Evolutionary conservation across 768 basidiomycete genomes (phyloP), one percentile per base, ranked within the genome.

Genomic region (Trametes maxima): DNA sequence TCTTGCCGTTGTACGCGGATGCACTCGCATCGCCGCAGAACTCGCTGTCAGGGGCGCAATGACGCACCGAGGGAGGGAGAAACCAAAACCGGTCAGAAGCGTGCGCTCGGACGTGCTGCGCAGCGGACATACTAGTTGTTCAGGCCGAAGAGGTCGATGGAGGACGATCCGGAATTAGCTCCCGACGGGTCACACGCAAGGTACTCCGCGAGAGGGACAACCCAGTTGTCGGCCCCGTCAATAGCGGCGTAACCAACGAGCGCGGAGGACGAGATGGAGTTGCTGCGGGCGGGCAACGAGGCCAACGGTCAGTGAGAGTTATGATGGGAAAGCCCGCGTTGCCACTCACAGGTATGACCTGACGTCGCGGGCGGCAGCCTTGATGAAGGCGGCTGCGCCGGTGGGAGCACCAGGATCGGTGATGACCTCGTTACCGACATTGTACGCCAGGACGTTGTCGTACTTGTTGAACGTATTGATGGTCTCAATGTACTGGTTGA

Each of bases 171-270:
- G 10, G 84, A 82, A 65, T 86, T 83, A 39, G 60, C 57, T 45
- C 73, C 75, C 10, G 81, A 76, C 5, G 81, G 77, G 67, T 92
- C 90, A 69, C 95, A 97, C 21, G 89, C 82, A 35, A 97, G 80
- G 72, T 86, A 97, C 68, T 86, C 81, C 10, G 94, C 92, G 37
- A 95, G 73, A 36, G 83, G 81, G 60, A 81, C 79, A 42, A 87
- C 77, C 81, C 85, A 94, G 37, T 74, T 72, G 14, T 83, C 68
- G 43, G 79, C 77, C 3, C 88, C 93, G 68, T 97, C 88, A 44
- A 94, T 93, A 21, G 91, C 86, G 21, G 93, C 85, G 75, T 96
- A 97, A 6, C 91, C 92, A 28, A 95, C 86, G 17, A 95, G 83
- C 8, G 81, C 83, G 16, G 79, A 71, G 0, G 85, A 91, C 14